phyloP scores from a whole-genome alignment of 2,329 filamentous ascomycete genomes.

The Calonectria hongkongensis region DNA sequence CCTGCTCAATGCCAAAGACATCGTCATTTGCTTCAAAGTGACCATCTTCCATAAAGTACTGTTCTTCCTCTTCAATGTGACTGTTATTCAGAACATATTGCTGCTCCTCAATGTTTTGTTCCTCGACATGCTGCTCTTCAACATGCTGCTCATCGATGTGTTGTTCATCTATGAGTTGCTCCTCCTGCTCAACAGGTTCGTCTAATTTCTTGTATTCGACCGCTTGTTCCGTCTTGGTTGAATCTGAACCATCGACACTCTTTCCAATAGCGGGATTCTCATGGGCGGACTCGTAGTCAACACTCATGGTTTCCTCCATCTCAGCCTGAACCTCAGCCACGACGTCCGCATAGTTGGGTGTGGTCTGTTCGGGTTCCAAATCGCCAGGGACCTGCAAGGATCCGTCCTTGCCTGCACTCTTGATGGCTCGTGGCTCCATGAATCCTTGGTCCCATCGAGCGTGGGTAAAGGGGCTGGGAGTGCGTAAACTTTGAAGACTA shows the following conservation, averaged over 20 bases:
- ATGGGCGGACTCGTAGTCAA: slow-evolving; percentile 34
- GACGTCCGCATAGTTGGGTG: slow-evolving; percentile 28
- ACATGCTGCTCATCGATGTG: slow-evolving; percentile 42
- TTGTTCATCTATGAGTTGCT: slow-evolving; percentile 52
- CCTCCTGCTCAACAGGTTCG: slow-evolving; percentile 5
- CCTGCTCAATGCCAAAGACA: neutral
- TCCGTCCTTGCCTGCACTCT: slow-evolving; percentile 47
- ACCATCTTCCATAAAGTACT: slow-evolving; percentile 51
- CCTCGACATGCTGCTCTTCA: neutral
- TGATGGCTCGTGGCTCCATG: slow-evolving; percentile 50
- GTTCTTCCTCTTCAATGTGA: slow-evolving; percentile 16
- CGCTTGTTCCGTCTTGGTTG: slow-evolving; percentile 54
- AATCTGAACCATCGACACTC: slow-evolving; percentile 26
- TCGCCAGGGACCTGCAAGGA: slow-evolving; percentile 44
- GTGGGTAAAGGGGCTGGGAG: slow-evolving; percentile 86
- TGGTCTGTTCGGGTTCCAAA: slow-evolving; percentile 28
- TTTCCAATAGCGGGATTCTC: slow-evolving; percentile 14
- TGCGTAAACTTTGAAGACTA: slow-evolving; percentile 84
- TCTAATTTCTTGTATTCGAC: neutral
- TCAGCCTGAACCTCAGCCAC: slow-evolving; percentile 38
- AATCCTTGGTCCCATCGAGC: slow-evolving; percentile 65
- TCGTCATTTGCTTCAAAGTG: slow-evolving; percentile 10
- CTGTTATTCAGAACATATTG: slow-evolving; percentile 15
- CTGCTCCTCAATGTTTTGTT: slow-evolving; percentile 24
- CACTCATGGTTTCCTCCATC: slow-evolving; percentile 34